Base-by-base conservation (phyloP, 352 stramenopile species). In the Blastocystis sp. region DNA sequence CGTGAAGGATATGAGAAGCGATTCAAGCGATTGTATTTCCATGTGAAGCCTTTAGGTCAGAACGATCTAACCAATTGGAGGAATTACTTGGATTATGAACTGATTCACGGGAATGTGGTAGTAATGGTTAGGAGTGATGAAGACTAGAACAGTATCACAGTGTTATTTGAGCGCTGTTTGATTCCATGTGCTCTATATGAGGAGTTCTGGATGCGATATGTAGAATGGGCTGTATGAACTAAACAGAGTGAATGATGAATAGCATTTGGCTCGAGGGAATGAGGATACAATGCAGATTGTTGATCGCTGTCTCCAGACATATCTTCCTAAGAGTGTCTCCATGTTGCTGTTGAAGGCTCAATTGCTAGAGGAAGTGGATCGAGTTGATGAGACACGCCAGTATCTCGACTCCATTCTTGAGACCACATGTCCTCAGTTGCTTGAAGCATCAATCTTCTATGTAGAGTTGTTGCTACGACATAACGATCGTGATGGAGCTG, bases 201-300 rank as follows among this genome's bases (percentile, higher is more conserved):
- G 14, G 69, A 88, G 59, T 88, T 87, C 69, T 88, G 83, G 83
- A 6, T 88, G 6, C 32, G 59, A 4, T 88, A 88, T 73, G 58
- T 67, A 32, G 35, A 43, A 6, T 88, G 83, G 83, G 35, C 43
- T 16, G 71, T 83, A 24, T 3, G 66, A n/a, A 14, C 9, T 29
- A n/a, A 6, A 19, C 11, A 27, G 11, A 11, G 27, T 56, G 37
- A 27, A 27, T 43, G 12, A 49, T 19, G 11, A 24, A 1, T 65
- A 83, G 71, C 71, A 83, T 56, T 67, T 83, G 14, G 71, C 71
- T 35, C 46, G 71, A 6, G 71, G 71, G 19, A 11, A 35, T 35
- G 29, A 63, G 27, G 71, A 83, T 42, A 43, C 42, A 24, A 29
- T 83, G 46, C 39, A 42, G n/a, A 83, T 83, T 56, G 52, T 59